Evolutionary conservation across 352 stramenopile species (phyloP).

Genomic region (Globisporangium lucens): DNA sequence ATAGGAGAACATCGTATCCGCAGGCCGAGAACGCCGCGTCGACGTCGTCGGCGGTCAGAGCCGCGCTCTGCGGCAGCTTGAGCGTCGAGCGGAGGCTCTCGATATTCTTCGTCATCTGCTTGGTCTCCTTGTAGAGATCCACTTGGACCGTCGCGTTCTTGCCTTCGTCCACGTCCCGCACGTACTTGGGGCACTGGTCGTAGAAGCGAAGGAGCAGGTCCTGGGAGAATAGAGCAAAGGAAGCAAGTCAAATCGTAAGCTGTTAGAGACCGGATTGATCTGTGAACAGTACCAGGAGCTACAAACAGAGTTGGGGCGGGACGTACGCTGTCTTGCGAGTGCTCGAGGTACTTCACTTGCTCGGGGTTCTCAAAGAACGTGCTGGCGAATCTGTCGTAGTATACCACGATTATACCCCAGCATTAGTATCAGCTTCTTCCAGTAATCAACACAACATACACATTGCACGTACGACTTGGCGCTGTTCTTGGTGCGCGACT

Average conservation of each 20-base stretch:
- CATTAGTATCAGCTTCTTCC: not conserved
- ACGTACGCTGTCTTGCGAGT: slow-evolving; percentile 29
- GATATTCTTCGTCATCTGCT: slow-evolving; percentile 22
- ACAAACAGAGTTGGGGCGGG: too few species aligned
- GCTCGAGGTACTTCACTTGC: slow-evolving; percentile 43
- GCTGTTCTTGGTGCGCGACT: slow-evolving; percentile 49
- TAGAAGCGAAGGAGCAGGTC: slow-evolving; percentile 60
- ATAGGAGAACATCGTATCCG: slow-evolving; percentile 25
- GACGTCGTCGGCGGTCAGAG: slow-evolving; percentile 30
- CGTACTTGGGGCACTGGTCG: slow-evolving; percentile 54
- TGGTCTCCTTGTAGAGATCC: slow-evolving; percentile 30
- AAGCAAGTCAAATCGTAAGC: not conserved
- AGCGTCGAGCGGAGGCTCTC: slow-evolving; percentile 10
- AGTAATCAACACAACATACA: not conserved
- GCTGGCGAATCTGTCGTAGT: slow-evolving; percentile 35
- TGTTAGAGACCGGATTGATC: not conserved
- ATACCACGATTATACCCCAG: not conserved
- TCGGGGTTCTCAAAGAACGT: slow-evolving; percentile 52
- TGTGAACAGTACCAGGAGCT: not conserved
- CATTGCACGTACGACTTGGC: slow-evolving; percentile 40
- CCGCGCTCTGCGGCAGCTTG: slow-evolving; percentile 9
- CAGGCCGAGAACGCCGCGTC: slow-evolving; percentile 39
- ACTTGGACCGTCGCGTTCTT: slow-evolving; percentile 26
- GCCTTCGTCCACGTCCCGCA: slow-evolving; percentile 45
- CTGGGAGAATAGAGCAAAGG: slow-evolving; percentile 12